A percentile compares a stretch with the other conserved stretches of the same genome.
Conservation (phyloP, 768 basidiomycete species). For the Suillus variegatus region DNA sequence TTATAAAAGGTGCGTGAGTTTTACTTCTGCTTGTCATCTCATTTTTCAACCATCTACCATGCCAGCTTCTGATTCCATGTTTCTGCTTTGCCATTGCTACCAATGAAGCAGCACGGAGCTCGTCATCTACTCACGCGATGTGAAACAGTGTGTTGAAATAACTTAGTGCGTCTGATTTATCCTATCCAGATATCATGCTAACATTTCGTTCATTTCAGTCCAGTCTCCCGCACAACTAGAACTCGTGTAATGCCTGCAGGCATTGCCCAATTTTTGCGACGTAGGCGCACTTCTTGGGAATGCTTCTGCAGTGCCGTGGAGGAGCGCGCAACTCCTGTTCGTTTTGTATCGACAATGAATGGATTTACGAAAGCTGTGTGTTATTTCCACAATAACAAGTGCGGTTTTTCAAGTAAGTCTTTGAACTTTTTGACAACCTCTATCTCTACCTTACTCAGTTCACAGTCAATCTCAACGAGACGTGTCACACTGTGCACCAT, state of each 20-base stretch:
- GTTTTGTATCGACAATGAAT: neutral
- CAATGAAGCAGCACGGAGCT: neutral
- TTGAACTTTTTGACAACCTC: neutral
- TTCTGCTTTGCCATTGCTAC: neutral
- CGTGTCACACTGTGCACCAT: neutral
- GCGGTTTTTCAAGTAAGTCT: neutral
- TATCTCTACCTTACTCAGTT: neutral
- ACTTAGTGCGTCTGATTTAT: neutral
- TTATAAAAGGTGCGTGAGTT: neutral
- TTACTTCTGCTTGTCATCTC: conserved; percentile 1
- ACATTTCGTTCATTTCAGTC: neutral
- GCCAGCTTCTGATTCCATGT: neutral
- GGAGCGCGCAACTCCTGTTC: neutral
- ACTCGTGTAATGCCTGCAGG: neutral
- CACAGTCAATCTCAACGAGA: neutral
- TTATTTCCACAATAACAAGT: neutral
- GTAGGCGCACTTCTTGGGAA: neutral
- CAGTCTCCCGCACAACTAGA: neutral
- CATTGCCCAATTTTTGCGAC: neutral
- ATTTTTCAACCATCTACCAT: neutral
- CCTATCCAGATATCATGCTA: neutral
- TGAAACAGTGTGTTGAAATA: neutral
- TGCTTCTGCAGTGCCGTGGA: neutral
- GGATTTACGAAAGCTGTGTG: neutral
- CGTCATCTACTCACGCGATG: neutral